Evolutionary conservation across 1,284 basidiomycete species (phyloP).

Genomic region (Heliocybe sulcata): DNA sequence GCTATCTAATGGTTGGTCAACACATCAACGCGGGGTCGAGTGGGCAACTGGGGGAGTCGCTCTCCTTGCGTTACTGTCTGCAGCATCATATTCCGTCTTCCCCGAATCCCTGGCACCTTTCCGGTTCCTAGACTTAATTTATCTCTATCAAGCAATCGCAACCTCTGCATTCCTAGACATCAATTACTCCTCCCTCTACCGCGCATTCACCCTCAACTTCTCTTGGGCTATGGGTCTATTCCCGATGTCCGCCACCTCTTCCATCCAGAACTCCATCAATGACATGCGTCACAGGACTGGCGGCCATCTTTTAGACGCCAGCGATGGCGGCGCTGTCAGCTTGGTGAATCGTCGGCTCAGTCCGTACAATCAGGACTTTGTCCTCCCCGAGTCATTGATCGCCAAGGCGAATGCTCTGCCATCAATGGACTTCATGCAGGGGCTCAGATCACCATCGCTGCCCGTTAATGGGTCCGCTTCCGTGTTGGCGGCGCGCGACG

Average conservation of each 20-base stretch:
- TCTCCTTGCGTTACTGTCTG: constrained; percentile 60
- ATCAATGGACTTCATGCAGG: constrained; percentile 11
- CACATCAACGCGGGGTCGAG: constrained; percentile 65
- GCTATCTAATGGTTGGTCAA: constrained; percentile 86
- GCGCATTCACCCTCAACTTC: constrained; percentile 80
- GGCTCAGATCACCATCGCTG: neutral
- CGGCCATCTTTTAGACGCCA: constrained; percentile 57
- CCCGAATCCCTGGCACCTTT: constrained; percentile 42
- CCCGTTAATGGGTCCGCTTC: constrained; percentile 2
- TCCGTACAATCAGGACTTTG: constrained; percentile 52
- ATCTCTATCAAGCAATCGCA: constrained; percentile 79
- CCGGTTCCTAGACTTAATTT: constrained; percentile 76
- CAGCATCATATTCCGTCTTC: constrained; percentile 57
- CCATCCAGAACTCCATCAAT: constrained; percentile 76
- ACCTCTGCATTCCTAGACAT: constrained; percentile 73
- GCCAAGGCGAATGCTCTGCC: constrained; percentile 10
- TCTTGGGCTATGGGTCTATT: constrained; percentile 88
- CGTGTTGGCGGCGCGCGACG: constrained; percentile 25
- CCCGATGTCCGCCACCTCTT: constrained; percentile 39
- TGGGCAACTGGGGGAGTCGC: constrained; percentile 74
- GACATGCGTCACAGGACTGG: constrained; percentile 79
- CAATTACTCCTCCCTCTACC: constrained; percentile 83
- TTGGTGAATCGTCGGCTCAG: constrained; percentile 76
- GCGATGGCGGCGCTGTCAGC: constrained; percentile 50
- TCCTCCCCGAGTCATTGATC: constrained; percentile 10